phyloP scores from a whole-genome alignment of 2,329 filamentous ascomycete species.

The Leptodontidium sp. region DNA sequence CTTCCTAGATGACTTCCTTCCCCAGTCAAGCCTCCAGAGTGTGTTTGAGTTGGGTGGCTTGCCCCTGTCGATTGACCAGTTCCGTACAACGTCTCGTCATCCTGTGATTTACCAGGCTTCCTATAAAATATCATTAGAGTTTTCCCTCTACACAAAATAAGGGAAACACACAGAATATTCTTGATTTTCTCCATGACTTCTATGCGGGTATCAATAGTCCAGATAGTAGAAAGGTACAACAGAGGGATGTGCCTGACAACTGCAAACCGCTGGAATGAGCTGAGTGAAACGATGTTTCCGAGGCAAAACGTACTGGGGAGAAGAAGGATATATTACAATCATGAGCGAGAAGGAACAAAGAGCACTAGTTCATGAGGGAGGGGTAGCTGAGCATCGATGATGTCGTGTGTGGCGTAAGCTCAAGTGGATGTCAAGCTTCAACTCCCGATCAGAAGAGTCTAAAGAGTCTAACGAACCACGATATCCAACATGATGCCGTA shows the following conservation, averaged over 20 bases:
- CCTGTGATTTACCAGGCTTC: slow-evolving; percentile 25
- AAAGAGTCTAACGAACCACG: background rate
- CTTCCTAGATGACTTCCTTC: slow-evolving; percentile 32
- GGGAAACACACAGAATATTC: slow-evolving; percentile 43
- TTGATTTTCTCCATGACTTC: slow-evolving; percentile 47
- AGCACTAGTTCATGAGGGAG: slow-evolving; percentile 18
- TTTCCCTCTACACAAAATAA: background rate
- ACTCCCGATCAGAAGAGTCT: background rate
- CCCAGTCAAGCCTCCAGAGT: slow-evolving; percentile 20
- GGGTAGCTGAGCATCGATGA: slow-evolving; percentile 25
- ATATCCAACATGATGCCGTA: slow-evolving; percentile 13
- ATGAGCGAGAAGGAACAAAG: background rate
- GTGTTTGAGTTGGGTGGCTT: slow-evolving; percentile 7
- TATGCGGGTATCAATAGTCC: background rate
- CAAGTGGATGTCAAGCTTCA: slow-evolving; percentile 16
- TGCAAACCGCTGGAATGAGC: background rate
- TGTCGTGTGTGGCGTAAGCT: slow-evolving; percentile 32
- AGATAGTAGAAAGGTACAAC: background rate
- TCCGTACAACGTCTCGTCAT: slow-evolving; percentile 43
- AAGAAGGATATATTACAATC: background rate
- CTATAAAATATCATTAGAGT: background rate
- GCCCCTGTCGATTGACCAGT: slow-evolving; percentile 24
- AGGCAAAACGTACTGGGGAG: background rate
- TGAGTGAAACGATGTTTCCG: background rate
- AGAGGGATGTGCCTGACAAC: background rate